Percentiles rank a stretch among this genome's conserved stretches.
Evolutionary conservation across 2,329 filamentous ascomycete genomes (phyloP).

Genomic region (Penicillium glabrum): DNA sequence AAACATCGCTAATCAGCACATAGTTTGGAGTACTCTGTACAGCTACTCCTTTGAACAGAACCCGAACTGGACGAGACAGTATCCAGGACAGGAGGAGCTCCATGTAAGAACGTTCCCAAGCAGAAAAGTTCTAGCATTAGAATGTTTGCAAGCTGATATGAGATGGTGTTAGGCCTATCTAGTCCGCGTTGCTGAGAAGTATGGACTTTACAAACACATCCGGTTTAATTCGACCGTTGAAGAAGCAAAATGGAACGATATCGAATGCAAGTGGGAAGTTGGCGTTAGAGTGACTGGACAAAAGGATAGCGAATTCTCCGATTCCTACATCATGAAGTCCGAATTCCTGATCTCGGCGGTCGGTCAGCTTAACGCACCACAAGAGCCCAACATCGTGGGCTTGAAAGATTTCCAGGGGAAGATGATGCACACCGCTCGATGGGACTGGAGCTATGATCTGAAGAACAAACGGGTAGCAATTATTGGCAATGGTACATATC

Average conservation of each 20-base stretch:
- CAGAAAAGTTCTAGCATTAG: background rate
- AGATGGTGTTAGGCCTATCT: slow-evolving; percentile 47
- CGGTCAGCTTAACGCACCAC: slow-evolving; percentile 58
- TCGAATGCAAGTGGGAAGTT: slow-evolving; percentile 51
- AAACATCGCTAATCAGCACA: background rate
- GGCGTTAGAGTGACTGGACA: slow-evolving; percentile 50
- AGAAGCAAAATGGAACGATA: slow-evolving; percentile 56
- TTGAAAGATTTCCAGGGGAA: slow-evolving; percentile 52
- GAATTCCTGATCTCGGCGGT: slow-evolving; percentile 61
- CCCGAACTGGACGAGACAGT: slow-evolving; percentile 57
- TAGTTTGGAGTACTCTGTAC: slow-evolving; percentile 57
- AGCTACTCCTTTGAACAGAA: slow-evolving; percentile 63
- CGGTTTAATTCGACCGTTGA: slow-evolving; percentile 58
- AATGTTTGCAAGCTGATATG: background rate
- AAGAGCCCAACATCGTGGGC: slow-evolving; percentile 51
- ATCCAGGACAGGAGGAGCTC: slow-evolving; percentile 62
- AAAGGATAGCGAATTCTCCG: slow-evolving; percentile 57
- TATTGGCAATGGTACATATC: slow-evolving; percentile 55
- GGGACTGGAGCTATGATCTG: slow-evolving; percentile 60
- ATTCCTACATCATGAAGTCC: slow-evolving; percentile 53
- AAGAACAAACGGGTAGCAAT: slow-evolving; percentile 56
- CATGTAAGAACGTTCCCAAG: slow-evolving; percentile 34
- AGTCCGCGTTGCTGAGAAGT: slow-evolving; percentile 53
- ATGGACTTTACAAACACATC: slow-evolving; percentile 56
- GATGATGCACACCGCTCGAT: slow-evolving; percentile 58